Percentiles rank a stretch among this genome's conserved stretches.
Conservation (phyloP, 2,329 filamentous ascomycete species). For the Apiospora sp. region DNA sequence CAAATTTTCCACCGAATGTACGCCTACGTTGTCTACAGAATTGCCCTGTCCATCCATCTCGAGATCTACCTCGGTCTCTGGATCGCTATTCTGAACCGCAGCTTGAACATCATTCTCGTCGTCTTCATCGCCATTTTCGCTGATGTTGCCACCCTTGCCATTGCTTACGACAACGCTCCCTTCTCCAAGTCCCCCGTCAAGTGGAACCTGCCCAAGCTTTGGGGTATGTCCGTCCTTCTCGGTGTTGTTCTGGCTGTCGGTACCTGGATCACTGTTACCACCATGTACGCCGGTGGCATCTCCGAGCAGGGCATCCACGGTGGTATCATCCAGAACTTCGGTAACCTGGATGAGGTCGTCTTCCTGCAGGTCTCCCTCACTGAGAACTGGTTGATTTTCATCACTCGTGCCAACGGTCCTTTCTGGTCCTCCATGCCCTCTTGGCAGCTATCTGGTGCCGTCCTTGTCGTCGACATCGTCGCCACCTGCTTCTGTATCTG, state of each 20-base stretch:
- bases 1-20: conserved; percentile 99
- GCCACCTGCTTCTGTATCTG: conserved; percentile 88
- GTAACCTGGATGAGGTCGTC: conserved; percentile 80
- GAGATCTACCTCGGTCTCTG: conserved; percentile 92
- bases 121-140: conserved; percentile 97
- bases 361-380: conserved; percentile 92
- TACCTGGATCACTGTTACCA: conserved; percentile 89
- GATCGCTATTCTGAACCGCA: conserved; percentile 87
- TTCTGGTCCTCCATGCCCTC: conserved; percentile 92
- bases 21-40: conserved; percentile 94
- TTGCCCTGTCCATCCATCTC: conserved; percentile 88
- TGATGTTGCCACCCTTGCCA: conserved; percentile 89
- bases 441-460: conserved; percentile 82
- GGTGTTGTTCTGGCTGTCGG: conserved; percentile 82
- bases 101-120: conserved; percentile 84
- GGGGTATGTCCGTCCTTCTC: conserved; percentile 89
- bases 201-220: conserved; percentile 94
- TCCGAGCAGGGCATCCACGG: conserved; percentile 58
- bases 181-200: conserved; percentile 88
- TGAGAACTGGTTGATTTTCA: conserved; percentile 97
- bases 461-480: conserved; percentile 81
- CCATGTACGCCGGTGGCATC: conserved; percentile 69
- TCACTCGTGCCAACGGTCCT: conserved; percentile 90
- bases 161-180: conserved; percentile 92
- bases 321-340: conserved; percentile 90